Percentiles rank a stretch among this genome's conserved stretches.
These are phyloP conservation scores for Knoxdaviesia capensis DNA, from an alignment of 2,329 filamentous ascomycete species.

Conservation along the genomic window DNA sequence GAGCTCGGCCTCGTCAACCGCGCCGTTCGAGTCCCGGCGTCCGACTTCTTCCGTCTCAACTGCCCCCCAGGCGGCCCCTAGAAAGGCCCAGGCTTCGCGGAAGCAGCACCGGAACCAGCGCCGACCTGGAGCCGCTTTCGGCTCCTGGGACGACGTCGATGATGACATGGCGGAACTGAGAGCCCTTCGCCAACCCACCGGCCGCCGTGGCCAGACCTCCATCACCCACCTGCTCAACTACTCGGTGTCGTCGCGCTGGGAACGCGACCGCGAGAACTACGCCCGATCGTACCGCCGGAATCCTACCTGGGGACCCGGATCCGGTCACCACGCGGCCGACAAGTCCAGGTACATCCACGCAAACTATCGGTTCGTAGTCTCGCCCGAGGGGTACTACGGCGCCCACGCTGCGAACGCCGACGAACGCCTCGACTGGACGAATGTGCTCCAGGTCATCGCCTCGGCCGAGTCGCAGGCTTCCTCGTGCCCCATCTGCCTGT, in stretches of 20 bases:
- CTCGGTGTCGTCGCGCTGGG: constrained; percentile 54
- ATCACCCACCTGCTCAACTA: constrained; percentile 97
- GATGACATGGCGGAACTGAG: constrained; percentile 70
- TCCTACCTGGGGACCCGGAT: constrained; percentile 67
- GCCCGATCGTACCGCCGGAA: constrained; percentile 45
- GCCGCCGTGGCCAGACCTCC: constrained; percentile 78
- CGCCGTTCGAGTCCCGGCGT: constrained; percentile 29
- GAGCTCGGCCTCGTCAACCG: constrained; percentile 9
- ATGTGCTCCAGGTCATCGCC: constrained; percentile 78
- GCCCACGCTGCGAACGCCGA: constrained; percentile 73
- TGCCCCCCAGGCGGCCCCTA: constrained; percentile 24
- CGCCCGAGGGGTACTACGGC: constrained; percentile 60
- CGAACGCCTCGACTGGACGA: constrained; percentile 73
- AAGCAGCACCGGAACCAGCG: constrained; percentile 73
- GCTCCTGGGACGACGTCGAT: constrained; percentile 39
- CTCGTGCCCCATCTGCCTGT: constrained; percentile 88
- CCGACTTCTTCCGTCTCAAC: constrained; percentile 14
- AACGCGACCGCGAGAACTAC: constrained; percentile 32
- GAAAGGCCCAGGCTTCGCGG: constrained; percentile 57
- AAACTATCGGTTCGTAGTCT: constrained; percentile 93
- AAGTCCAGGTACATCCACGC: constrained; percentile 84
- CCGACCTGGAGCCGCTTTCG: constrained; percentile 34
- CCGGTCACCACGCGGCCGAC: constrained; percentile 75
- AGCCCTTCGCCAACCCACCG: constrained; percentile 34
- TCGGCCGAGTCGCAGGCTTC: constrained; percentile 75